These are phyloP conservation scores for Globisporangium perplexum DNA, from an alignment of 352 stramenopile species.

Conservation along the genomic window DNA sequence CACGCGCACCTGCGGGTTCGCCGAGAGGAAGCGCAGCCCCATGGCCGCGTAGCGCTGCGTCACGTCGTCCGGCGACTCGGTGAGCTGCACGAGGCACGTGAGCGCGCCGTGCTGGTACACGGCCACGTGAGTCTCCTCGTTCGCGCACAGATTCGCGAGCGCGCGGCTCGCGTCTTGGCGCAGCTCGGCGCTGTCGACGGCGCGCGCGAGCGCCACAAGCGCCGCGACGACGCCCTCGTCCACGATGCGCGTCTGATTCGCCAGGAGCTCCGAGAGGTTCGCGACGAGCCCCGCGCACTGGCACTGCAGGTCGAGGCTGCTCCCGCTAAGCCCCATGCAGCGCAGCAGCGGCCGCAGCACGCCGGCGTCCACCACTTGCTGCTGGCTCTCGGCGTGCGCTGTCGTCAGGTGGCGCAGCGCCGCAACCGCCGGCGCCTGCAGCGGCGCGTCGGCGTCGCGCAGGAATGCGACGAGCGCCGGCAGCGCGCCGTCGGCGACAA, in stretches of 20 bases:
- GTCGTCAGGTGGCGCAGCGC: constrained; percentile 89
- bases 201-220: constrained; percentile 69
- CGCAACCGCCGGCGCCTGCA: constrained; percentile 88
- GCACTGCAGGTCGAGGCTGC: constrained; percentile 89
- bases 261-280: constrained; percentile 91
- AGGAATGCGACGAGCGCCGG: constrained; percentile 86
- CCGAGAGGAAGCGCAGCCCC: constrained; percentile 92
- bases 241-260: constrained; percentile 90
- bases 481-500: constrained; percentile 86
- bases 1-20: constrained; percentile 91
- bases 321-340: constrained; percentile 71
- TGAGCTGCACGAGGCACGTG: constrained; percentile 87
- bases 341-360: constrained; percentile 81
- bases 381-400: constrained; percentile 79
- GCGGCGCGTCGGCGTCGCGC: constrained; percentile 78
- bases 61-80: constrained; percentile 83
- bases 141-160: constrained; percentile 92
- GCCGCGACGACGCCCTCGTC: constrained; percentile 84
- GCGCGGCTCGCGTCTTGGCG: constrained; percentile 91
- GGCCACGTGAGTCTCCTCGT: constrained; percentile 92
- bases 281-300: constrained; percentile 92
- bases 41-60: constrained; percentile 95
- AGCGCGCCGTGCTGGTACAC: constrained; percentile 93
- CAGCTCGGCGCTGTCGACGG: constrained; percentile 87
- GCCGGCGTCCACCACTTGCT: constrained; percentile 76